Conservation (phyloP, 2,329 filamentous ascomycete species). For the Thielaviopsis ethacetica region DNA sequence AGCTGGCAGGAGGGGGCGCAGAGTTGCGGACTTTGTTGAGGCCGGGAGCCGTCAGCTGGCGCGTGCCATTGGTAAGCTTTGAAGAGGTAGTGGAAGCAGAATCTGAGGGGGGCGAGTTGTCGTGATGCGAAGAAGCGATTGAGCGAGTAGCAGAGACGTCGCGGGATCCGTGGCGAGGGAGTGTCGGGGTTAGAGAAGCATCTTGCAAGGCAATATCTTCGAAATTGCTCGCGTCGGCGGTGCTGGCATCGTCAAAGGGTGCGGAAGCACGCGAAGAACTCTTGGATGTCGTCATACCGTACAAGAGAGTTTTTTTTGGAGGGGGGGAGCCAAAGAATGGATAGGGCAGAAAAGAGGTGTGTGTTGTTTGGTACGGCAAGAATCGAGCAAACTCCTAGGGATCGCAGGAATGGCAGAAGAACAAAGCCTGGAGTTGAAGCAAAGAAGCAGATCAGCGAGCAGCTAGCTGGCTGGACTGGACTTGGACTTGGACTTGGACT, state of each 20-base stretch:
- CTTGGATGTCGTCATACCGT: constrained; percentile 63
- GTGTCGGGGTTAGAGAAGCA: constrained; percentile 20
- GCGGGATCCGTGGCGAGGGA: constrained; percentile 1
- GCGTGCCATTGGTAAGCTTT: constrained; percentile 1
- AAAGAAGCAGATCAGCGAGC: neutral
- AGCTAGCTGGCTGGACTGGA: neutral
- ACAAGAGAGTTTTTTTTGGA: neutral
- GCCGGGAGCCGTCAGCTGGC: constrained; percentile 6
- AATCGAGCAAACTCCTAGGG: neutral
- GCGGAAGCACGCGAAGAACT: constrained; percentile 77
- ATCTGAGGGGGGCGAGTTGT: constrained; percentile 18
- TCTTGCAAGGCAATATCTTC: constrained; percentile 85
- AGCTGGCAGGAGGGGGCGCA: constrained; percentile 17
- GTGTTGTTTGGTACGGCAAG: neutral
- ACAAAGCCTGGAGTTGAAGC: neutral
- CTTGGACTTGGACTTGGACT: too few species aligned
- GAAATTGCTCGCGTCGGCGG: constrained; percentile 66
- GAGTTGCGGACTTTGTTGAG: constrained; percentile 15
- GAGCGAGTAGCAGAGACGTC: constrained; percentile 19
- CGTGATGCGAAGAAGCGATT: constrained; percentile 18
- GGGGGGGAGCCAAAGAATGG: neutral
- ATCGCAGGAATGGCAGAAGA: neutral
- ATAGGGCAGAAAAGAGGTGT: neutral
- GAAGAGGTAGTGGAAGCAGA: constrained; percentile 1
- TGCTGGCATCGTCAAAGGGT: constrained; percentile 54